Evolutionary conservation across 2,329 filamentous ascomycete genomes (phyloP).

Genomic region (Elsinoe ampelina): DNA sequence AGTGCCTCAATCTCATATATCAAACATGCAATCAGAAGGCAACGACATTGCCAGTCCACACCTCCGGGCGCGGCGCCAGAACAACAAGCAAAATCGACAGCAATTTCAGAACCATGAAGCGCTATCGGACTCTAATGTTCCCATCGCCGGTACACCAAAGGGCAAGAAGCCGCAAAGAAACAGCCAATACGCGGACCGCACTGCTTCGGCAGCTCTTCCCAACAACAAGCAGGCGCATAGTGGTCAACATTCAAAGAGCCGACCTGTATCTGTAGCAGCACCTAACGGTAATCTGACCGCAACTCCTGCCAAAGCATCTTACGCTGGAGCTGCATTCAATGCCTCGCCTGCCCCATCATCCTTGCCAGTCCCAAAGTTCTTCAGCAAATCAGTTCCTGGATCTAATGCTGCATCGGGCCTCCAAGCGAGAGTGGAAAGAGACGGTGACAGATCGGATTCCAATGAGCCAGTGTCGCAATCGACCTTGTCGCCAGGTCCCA

Average conservation of each 20-base stretch:
- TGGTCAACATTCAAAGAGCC: slow-evolving; percentile 25
- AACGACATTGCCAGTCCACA: slow-evolving; percentile 9
- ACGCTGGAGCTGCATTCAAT: slow-evolving; percentile 90
- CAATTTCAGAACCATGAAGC: slow-evolving; percentile 10
- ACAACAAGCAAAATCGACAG: slow-evolving; percentile 5
- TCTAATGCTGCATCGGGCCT: slow-evolving; percentile 42
- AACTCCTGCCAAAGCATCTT: slow-evolving; percentile 48
- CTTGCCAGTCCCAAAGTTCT: slow-evolving; percentile 82
- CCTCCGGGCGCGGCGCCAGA: slow-evolving; percentile 1
- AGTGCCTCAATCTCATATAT: neutral
- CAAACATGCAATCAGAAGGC: slow-evolving; percentile 12
- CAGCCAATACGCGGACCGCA: slow-evolving; percentile 12
- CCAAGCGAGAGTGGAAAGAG: slow-evolving; percentile 37
- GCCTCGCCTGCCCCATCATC: slow-evolving; percentile 86
- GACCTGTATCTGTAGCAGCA: slow-evolving; percentile 35
- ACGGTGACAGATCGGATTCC: slow-evolving; percentile 29
- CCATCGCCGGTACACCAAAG: slow-evolving; percentile 13
- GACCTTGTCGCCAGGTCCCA: slow-evolving; percentile 11
- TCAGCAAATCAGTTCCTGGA: slow-evolving; percentile 64
- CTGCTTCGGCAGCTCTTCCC: slow-evolving; percentile 13
- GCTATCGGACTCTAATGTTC: slow-evolving; percentile 17
- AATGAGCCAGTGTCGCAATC: slow-evolving; percentile 16
- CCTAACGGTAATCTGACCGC: slow-evolving; percentile 28
- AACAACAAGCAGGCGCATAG: neutral
- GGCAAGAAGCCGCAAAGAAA: slow-evolving; percentile 15